phyloP scores from a whole-genome alignment of 164 flowering plant species.

The Sedum album region DNA sequence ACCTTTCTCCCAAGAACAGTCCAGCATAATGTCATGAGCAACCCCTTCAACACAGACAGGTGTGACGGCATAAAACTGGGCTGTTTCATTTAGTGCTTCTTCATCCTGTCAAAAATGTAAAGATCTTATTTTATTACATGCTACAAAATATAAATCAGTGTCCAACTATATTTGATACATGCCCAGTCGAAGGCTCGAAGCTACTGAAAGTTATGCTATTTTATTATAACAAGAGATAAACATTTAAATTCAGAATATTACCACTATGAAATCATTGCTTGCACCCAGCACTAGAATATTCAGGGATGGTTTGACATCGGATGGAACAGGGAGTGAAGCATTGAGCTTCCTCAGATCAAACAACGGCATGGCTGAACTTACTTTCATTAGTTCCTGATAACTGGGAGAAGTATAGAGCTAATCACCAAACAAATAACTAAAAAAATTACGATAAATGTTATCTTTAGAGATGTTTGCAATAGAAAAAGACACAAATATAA shows the following conservation, averaged over 20 bases:
- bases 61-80: constrained; percentile 37
- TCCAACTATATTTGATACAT: background rate
- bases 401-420: constrained; percentile 27
- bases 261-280: constrained; percentile 87
- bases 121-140: too few relatives aligned
- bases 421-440: background rate
- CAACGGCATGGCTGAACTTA: constrained; percentile 80
- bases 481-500: background rate
- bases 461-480: background rate
- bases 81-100: constrained; percentile 52
- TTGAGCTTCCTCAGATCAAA: constrained; percentile 88
- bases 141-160: too few relatives aligned
- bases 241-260: constrained; percentile 14
- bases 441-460: background rate
- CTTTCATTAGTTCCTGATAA: constrained; percentile 76
- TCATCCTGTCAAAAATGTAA: constrained; percentile 28
- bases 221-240: background rate
- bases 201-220: background rate
- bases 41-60: constrained; percentile 48
- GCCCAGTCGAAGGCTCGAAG: background rate
- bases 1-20: constrained; percentile 75
- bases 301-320: constrained; percentile 36
- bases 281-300: constrained; percentile 71
- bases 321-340: constrained; percentile 75
- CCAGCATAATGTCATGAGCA: constrained; percentile 92